Percentiles rank a stretch among this genome's conserved stretches.
phyloP scores from a whole-genome alignment of 1,139 yeast species.

The Suhomyces guaymorum region DNA sequence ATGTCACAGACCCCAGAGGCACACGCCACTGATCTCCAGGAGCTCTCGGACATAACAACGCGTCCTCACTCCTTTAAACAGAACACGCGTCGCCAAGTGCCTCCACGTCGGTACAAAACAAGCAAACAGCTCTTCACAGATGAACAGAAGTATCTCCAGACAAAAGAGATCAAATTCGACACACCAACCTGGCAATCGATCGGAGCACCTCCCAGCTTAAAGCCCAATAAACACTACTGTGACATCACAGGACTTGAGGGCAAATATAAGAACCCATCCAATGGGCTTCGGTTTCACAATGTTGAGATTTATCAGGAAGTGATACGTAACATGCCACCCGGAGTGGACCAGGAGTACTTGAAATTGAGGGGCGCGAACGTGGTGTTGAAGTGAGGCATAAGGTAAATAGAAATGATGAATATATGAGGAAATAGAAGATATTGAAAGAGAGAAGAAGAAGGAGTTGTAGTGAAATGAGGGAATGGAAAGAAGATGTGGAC shows the following conservation, averaged over 20 bases:
- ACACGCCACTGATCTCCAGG: constrained; percentile 25
- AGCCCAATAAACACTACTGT: constrained; percentile 82
- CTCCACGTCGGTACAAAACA: constrained; percentile 70
- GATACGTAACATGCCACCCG: constrained; percentile 78
- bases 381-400: constrained; percentile 65
- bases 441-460: background rate
- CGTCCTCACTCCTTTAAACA: constrained; percentile 55
- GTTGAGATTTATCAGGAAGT: constrained; percentile 81
- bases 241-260: constrained; percentile 92
- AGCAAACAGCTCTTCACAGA: constrained; percentile 74
- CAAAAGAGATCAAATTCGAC: constrained; percentile 42
- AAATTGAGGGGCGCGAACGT: constrained; percentile 88
- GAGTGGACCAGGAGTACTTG: constrained; percentile 91
- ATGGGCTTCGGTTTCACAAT: constrained; percentile 76
- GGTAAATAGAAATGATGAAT: too few relatives aligned
- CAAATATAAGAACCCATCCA: constrained; percentile 71
- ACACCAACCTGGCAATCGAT: constrained; percentile 63
- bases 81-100: constrained; percentile 46
- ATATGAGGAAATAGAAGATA: constrained; percentile 21
- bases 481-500: too few relatives aligned
- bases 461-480: too few relatives aligned
- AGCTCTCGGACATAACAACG: constrained; percentile 45
- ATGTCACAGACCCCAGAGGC: constrained; percentile 13
- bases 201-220: constrained; percentile 85
- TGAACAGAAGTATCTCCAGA: constrained; percentile 63